Percentiles rank a stretch among this genome's conserved stretches.
Conservation (phyloP, 2,329 filamentous ascomycete genomes). For the Penicillium hordei region DNA sequence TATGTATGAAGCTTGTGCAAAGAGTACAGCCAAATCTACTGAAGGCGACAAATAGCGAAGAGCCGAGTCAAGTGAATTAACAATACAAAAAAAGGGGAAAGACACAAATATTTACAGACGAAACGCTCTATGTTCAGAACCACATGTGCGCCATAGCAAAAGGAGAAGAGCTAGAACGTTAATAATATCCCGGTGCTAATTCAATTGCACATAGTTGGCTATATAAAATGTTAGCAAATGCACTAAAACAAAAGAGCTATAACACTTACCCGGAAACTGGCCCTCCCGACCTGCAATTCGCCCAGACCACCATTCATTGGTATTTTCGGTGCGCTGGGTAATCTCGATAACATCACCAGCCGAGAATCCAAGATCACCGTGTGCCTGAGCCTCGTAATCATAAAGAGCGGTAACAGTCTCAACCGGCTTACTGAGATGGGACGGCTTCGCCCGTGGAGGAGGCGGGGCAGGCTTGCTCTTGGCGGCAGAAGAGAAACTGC, state of each 20-base stretch:
- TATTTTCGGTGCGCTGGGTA: constrained; percentile 74
- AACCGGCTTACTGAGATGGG: constrained; percentile 63
- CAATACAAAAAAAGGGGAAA: constrained; percentile 1
- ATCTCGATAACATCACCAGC: constrained; percentile 91
- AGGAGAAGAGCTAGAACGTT: neutral
- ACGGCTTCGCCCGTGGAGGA: constrained; percentile 81
- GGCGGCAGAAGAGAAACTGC: constrained; percentile 53
- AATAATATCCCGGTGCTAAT: constrained; percentile 20
- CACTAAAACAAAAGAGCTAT: neutral
- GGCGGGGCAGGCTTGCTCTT: constrained; percentile 68
- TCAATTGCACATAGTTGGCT: constrained; percentile 43
- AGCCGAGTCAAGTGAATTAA: neutral
- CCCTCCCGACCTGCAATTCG: constrained; percentile 76
- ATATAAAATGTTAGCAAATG: neutral
- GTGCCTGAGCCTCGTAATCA: constrained; percentile 93
- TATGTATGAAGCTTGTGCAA: neutral
- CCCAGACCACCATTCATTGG: constrained; percentile 97
- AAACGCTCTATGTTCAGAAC: constrained; percentile 29
- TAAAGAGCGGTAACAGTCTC: constrained; percentile 90
- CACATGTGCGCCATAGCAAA: constrained; percentile 21
- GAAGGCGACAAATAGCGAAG: neutral
- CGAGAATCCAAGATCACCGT: constrained; percentile 87
- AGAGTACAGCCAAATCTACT: neutral
- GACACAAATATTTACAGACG: constrained; percentile 23
- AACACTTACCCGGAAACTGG: constrained; percentile 83